phyloP scores from a whole-genome alignment of 2,329 filamentous ascomycete genomes.

The Fusarium albosuccineum region DNA sequence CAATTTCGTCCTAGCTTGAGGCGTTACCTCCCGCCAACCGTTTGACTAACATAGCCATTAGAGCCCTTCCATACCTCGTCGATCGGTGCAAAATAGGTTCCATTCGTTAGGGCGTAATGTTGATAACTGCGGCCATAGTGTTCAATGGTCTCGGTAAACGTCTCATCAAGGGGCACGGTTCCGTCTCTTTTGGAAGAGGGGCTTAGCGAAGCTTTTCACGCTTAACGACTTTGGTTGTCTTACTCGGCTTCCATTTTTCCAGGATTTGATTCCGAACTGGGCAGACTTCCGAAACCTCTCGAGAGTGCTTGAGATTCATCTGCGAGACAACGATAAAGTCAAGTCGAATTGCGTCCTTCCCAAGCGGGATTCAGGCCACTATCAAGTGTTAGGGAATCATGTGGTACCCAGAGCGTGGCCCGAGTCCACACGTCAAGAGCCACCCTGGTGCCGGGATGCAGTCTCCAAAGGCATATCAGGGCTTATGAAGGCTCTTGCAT shows the following conservation, averaged over 20 bases:
- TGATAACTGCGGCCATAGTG: constrained; percentile 76
- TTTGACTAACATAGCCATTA: constrained; percentile 1
- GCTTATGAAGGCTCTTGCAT: constrained; percentile 44
- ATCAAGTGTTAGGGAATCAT: constrained; percentile 45
- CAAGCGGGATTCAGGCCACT: constrained; percentile 43
- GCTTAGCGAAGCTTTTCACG: constrained; percentile 40
- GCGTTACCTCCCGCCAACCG: constrained; percentile 25
- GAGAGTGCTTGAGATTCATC: constrained; percentile 13
- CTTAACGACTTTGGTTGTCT: constrained; percentile 31
- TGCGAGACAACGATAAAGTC: constrained; percentile 27
- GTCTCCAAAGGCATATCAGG: constrained; percentile 43
- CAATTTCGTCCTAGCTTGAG: constrained; percentile 71
- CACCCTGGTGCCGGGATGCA: constrained; percentile 47
- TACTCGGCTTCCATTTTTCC: constrained; percentile 51
- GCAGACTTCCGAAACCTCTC: constrained; percentile 18
- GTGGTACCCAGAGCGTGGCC: constrained; percentile 50
- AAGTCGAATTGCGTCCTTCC: constrained; percentile 28
- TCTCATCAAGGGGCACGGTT: constrained; percentile 68
- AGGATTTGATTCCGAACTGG: constrained; percentile 14
- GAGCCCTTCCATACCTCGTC: constrained; percentile 71
- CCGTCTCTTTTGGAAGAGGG: constrained; percentile 55
- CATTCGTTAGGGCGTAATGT: constrained; percentile 73
- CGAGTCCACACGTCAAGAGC: constrained; percentile 48
- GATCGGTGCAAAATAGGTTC: constrained; percentile 75
- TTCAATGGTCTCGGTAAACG: constrained; percentile 69